phyloP scores from a whole-genome alignment of 2,329 filamentous ascomycete species.

The Penicillium occitanis region DNA sequence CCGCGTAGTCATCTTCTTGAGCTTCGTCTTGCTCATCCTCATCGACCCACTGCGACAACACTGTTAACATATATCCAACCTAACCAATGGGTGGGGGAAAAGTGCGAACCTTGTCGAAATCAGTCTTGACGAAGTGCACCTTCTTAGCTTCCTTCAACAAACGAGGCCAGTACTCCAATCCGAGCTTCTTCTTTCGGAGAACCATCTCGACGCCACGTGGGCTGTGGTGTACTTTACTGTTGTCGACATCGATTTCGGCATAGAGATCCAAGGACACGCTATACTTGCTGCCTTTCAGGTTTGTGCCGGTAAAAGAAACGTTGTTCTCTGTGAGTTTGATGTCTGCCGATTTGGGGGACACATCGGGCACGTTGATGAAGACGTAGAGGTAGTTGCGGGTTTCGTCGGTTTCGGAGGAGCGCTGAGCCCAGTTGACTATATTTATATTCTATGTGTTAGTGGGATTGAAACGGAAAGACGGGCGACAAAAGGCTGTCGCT shows the following conservation, averaged over 20 bases:
- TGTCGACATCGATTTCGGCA: conserved; percentile 81
- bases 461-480: neutral
- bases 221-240: conserved; percentile 85
- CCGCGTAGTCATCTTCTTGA: conserved; percentile 69
- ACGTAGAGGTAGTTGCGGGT: conserved; percentile 95
- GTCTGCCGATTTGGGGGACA: conserved; percentile 71
- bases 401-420: conserved; percentile 75
- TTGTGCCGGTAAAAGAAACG: conserved; percentile 80
- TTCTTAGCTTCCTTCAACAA: conserved; percentile 88
- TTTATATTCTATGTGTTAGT: neutral
- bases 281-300: conserved; percentile 84
- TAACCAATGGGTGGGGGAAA: neutral
- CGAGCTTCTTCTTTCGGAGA: conserved; percentile 94
- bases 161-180: conserved; percentile 92
- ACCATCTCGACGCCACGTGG: conserved; percentile 85
- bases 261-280: conserved; percentile 83
- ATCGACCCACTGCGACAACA: conserved; percentile 69
- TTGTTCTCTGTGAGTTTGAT: conserved; percentile 76
- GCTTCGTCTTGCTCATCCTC: conserved; percentile 97
- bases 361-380: conserved; percentile 84
- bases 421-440: conserved; percentile 95
- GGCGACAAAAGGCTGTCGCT: neutral
- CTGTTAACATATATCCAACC: no score
- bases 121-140: conserved; percentile 94
- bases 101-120: conserved; percentile 81